These are phyloP conservation scores for Tuber calosporum DNA, from an alignment of 495 filamentous ascomycete genomes.

Conservation along the genomic window DNA sequence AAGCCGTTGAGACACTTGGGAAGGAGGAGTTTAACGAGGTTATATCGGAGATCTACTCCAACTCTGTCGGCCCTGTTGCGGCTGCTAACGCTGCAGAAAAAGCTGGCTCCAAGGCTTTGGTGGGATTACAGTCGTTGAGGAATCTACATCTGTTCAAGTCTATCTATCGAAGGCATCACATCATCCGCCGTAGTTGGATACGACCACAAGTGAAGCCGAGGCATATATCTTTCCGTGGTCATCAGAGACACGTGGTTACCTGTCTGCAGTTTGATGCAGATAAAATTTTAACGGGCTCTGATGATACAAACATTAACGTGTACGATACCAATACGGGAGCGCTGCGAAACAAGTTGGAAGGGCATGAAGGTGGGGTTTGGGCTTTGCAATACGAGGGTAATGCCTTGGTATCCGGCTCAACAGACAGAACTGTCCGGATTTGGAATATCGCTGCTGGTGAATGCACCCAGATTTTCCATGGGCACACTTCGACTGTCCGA, in stretches of 20 bases:
- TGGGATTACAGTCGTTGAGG: constrained; percentile 69
- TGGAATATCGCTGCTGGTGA: constrained; percentile 92
- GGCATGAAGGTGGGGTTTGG: constrained; percentile 97
- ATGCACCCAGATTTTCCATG: constrained; percentile 92
- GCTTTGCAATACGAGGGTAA: constrained; percentile 95
- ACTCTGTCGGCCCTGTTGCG: constrained; percentile 73
- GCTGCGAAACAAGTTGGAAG: constrained; percentile 70
- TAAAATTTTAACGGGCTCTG: constrained; percentile 95
- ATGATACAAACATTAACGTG: constrained; percentile 96
- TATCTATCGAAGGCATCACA: constrained; percentile 81
- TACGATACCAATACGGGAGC: constrained; percentile 95
- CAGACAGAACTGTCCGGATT: constrained; percentile 88
- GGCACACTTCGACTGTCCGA: constrained; percentile 93
- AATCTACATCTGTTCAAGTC: constrained; percentile 92
- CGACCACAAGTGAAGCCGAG: constrained; percentile 73
- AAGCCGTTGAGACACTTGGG: constrained; percentile 39
- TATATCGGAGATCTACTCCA: constrained; percentile 39
- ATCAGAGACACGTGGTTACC: constrained; percentile 93
- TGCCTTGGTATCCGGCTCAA: constrained; percentile 89
- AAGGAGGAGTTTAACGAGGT: constrained; percentile 42
- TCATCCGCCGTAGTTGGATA: constrained; percentile 88
- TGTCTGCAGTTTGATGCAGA: constrained; percentile 96
- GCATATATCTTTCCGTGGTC: constrained; percentile 91
- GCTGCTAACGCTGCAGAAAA: constrained; percentile 72
- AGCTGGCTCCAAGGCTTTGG: constrained; percentile 71